Evolutionary conservation across 2,329 filamentous ascomycete species (phyloP).

Genomic region (Neodidymelliopsis sp.): DNA sequence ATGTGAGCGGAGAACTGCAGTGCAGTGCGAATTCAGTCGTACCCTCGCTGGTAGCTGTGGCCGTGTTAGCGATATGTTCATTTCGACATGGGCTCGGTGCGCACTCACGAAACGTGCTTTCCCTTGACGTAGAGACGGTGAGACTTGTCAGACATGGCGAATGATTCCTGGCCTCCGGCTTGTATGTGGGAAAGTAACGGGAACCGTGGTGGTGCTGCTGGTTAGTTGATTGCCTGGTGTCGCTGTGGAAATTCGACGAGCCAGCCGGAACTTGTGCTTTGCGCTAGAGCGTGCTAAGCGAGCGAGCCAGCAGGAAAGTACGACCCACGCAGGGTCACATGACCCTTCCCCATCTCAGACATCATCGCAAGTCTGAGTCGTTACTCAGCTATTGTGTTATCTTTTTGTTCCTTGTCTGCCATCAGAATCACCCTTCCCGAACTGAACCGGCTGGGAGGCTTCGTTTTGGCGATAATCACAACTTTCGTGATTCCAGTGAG

Average conservation of each 20-base stretch:
- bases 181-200: conserved; percentile 36
- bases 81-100: conserved; percentile 45
- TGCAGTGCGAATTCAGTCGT: conserved; percentile 23
- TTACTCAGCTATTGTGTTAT: too few relatives aligned
- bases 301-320: too few relatives aligned
- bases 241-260: too few relatives aligned
- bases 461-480: too few relatives aligned
- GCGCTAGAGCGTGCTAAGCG: conserved; percentile 1
- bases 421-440: too few relatives aligned
- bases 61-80: conserved; percentile 54
- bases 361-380: too few relatives aligned
- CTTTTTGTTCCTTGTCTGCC: too few relatives aligned
- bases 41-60: conserved; percentile 77
- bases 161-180: conserved; percentile 38
- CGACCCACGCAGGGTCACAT: too few relatives aligned
- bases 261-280: not conserved
- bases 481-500: too few relatives aligned
- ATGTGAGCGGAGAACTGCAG: conserved; percentile 25
- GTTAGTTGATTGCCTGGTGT: conserved; percentile 35
- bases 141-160: conserved; percentile 50
- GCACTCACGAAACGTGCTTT: conserved; percentile 94
- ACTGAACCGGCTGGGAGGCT: too few relatives aligned
- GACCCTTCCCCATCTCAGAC: too few relatives aligned
- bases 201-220: conserved; percentile 42
- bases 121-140: conserved; percentile 64